Evolutionary conservation across 2,329 filamentous ascomycete species (phyloP), one percentile per base, ranked within the genome.

Genomic region (Dactylella cylindrospora): DNA sequence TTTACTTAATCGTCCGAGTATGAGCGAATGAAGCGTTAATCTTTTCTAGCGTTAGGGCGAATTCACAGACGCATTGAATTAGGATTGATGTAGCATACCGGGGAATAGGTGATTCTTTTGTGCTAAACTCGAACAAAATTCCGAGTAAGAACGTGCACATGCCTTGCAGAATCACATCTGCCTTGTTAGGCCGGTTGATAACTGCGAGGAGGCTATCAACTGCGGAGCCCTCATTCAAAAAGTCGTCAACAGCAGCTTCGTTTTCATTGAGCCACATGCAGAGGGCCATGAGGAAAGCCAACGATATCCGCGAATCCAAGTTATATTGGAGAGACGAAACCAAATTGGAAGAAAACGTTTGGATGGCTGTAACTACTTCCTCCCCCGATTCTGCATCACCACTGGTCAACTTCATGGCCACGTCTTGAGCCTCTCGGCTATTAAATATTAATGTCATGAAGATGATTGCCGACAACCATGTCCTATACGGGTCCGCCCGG

Each of bases 91-190:
- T 33, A 12, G 26, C 31, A 32, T 65, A 67, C 67, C 67, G 81
- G 4, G 91, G 82, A 45, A 98, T 85, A 0, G 93, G 89, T 0
- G 91, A 97, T 73, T 98, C 93, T 71, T 95, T 95, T 0, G 91
- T 96, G 7, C 91, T 97, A 70, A 97, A 98, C 70, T 98, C 93
- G 71, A 97, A 98, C 3, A 93, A 80, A 15, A 94, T 84, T 7
- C 91, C 93, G 1, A 97, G 78, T 0, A 98, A 76, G 71, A 90
- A 83, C 12, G 90, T 86, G 71, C 86, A 89, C 9, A 98, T 78
- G 1, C 93, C 93, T 66, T 88, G 86, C 10, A 91, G 78, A 25
- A 95, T 76, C 15, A 81, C 76, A 59, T 83, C 84, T 9, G 82
- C 82, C 22, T 79, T 74, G 70, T 76, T 70, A 67, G 79, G 75